Evolutionary conservation across 2,329 filamentous ascomycete species (phyloP), one percentile per base, ranked within the genome.

Genomic region (Diaporthe citriasiana): DNA sequence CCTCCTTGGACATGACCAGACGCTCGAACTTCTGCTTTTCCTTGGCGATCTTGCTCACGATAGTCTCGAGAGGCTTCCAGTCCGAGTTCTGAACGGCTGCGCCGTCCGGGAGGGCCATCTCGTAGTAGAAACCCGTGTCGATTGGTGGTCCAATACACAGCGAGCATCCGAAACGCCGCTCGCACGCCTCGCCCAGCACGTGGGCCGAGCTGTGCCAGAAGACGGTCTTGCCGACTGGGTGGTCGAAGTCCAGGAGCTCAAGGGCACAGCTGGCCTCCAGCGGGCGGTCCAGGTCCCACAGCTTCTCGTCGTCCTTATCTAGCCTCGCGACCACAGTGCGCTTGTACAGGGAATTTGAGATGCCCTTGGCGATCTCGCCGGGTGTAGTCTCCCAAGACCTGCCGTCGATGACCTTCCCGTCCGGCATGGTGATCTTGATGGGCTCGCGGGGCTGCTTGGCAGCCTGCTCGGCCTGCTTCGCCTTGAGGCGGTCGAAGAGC

Each of bases 11-110:
- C 81, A 98, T 90, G 77, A 93, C 93, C 63, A 98, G 87, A 74
- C 97, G 92, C 87, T 98, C 94, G 82, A 98, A 98, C 69, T 92
- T 92, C 85, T 98, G 96, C 88, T 97, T 98, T 85, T 98, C 95
- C 88, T 98, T 98, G 84, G 97, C 94, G 77, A 97, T 95, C 81
- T 92, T 93, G 80, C 89, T 88, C 40, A 95, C 94, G 77, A 95
- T 91, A 75, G 88, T 91, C 85, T 98, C 95, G 27, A 98, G 87
- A 1, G 93, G 92, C 83, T 95, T 93, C 90, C 95, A 95, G 84
- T 98, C 97, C 73, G 88, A 84, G 78, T 93, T 88, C 73, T 92
- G 91, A 53, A 98, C 94, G 80, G 87, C 91, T 80, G 85, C 86
- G 72, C 92, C 91, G 51, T 93, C 92, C 60, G 93, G 90, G 57